Base-by-base conservation (phyloP, 768 basidiomycete genomes). In the Phlebiopsis gigantea region DNA sequence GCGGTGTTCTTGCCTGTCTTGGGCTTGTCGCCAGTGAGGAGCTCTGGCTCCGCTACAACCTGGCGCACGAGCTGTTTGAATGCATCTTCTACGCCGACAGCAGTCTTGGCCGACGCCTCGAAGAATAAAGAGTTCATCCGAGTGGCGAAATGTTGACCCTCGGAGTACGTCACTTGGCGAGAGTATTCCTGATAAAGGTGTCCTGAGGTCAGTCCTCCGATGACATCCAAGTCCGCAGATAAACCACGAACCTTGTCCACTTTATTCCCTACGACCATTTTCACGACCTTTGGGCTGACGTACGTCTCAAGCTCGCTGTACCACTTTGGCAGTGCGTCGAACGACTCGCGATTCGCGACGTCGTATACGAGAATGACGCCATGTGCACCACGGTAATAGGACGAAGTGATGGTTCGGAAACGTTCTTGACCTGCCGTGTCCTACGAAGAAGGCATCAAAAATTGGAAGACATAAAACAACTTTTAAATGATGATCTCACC, bases 391-490 rank as follows among this genome's bases (percentile, higher is more conserved):
- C 97, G 91, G 79, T 99, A 99, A 74, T 99, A 99, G 10, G 97
- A 93, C 21, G 96, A 95, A 43, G 97, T 98, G 71, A 99, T 98
- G 15, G 97, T 98, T 68, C 96, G 81, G 78, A 98, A 98, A 24
- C 95, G 89, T 75, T 99, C 97, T 76, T 98, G 96, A 25, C 97
- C 97, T 53, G 96, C 95, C 55, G 96, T 99, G 71, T 98, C 96
- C 96, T 62, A 28, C 41, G 31, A 55, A 25, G 21, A 30, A 28
- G 21, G 42, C 50, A 29, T 2, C 8, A 30, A 47, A 15, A 22
- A 29, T 17, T 25, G 34, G n/a, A 26, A 19, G 6, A 17, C 45
- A 30, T 52, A 52, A 22, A 19, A 50, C 17, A 41, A 42, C 42
- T 48, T 21, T 29, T 15, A 1, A 22, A 14, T 17, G 45, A 4